Evolutionary conservation across 2,329 filamentous ascomycete genomes (phyloP), one percentile per base, ranked within the genome.

Genomic region (Alternaria alternata): DNA sequence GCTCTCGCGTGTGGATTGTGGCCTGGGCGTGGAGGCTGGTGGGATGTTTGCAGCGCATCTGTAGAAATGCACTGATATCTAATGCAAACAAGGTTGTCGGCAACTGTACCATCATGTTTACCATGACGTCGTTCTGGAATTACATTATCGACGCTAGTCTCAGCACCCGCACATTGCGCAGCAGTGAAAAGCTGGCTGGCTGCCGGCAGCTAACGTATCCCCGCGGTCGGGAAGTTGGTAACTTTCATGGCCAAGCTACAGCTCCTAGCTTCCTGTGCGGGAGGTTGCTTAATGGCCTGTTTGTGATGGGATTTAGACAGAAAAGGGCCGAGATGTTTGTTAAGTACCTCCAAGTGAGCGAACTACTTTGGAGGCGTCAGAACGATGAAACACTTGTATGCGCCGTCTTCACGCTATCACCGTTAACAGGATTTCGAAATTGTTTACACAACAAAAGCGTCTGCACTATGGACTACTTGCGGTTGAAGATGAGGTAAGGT

Each of bases 181-280:
- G 56, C 49, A 56, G 20, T 43, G 22, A 34, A 49, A 36, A 51
- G 39, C 30, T 32, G 47, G 20, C 18, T 48, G 39, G 20, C 18
- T 48, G 39, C 47, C 58, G 58, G 53, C 39, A 57, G 47, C 58
- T 60, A 60, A 52, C 28, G 41, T 32, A 28, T 48, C 20, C 47
- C 47, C 54, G 34, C 58, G 58, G 32, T 42, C 34, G 47, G 42
- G 39, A 57, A 47, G 39, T 52, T 57, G 46, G 46, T 36, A 38
- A n/a, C 28, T 26, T 38, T 56, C 36, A 38, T 34, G 53, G 14
- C 52, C 52, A 46, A 48, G 39, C 57, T 54, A 54, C 41, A 47
- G 49, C n/a, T 38, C 48, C 42, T 56, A 51, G 57, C 57, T 38
- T 32, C 30, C 39, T 41, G 38, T 20, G 41, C 41, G 42, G 18